Percentiles rank a stretch among this genome's conserved stretches.
These are phyloP conservation scores for Spergularia marina DNA, from an alignment of 148 eudicot genomes.

Conservation along the genomic window DNA sequence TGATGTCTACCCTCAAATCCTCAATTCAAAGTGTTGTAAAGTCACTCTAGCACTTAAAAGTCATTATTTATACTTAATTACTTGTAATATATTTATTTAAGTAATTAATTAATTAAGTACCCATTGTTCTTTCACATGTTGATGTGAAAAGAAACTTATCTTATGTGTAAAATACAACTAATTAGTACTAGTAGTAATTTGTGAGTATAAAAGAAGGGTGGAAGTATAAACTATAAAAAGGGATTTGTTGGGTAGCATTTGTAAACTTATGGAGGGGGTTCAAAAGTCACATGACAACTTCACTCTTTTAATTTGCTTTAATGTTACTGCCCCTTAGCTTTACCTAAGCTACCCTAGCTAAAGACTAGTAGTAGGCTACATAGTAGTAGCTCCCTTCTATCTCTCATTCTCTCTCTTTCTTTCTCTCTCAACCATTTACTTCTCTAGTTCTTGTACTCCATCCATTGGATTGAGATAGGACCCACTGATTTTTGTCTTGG, in stretches of 20 bases:
- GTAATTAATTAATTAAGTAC: no score
- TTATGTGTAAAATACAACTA: no score
- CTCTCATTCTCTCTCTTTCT: background rate
- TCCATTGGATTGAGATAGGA: constrained; percentile 9
- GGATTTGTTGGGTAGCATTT: constrained; percentile 41
- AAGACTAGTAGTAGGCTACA: background rate
- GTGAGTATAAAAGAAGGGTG: background rate
- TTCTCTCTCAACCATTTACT: constrained; percentile 22
- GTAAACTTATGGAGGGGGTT: constrained; percentile 23
- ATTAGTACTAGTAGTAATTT: background rate
- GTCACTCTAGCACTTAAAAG: no score
- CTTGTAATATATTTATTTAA: no score
- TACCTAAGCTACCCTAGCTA: background rate
- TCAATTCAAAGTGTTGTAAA: no score
- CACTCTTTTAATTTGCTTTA: constrained; percentile 6
- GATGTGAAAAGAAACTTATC: no score
- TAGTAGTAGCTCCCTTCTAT: background rate
- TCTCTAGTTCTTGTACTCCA: constrained; percentile 21
- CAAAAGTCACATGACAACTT: constrained; percentile 42
- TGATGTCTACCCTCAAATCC: no score
- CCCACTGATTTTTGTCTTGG: background rate
- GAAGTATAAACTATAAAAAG: constrained; percentile 9
- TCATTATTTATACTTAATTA: no score
- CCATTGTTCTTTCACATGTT: no score
- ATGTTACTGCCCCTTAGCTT: constrained; percentile 6